A percentile compares a stretch with the other conserved stretches of the same genome.
phyloP scores from a whole-genome alignment of 1,284 basidiomycete species.

The Sporisorium scitamineum region DNA sequence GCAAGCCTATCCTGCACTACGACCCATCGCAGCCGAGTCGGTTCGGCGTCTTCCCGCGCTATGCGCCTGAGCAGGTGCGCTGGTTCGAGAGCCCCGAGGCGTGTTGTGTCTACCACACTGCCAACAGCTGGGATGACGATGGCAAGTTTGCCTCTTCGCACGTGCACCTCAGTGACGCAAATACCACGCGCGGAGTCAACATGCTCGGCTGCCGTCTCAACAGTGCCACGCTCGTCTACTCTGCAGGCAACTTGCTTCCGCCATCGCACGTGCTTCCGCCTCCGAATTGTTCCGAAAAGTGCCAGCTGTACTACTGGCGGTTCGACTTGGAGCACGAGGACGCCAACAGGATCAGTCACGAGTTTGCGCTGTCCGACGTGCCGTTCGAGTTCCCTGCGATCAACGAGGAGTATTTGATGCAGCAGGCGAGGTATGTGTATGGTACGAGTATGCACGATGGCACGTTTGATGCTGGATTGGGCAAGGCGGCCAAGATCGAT shows the following conservation, averaged over 20 bases:
- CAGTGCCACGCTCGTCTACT: slow-evolving; percentile 72
- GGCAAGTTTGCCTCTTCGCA: slow-evolving; percentile 46
- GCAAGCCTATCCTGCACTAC: slow-evolving; percentile 72
- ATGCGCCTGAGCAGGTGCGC: slow-evolving; percentile 64
- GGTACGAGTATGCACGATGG: slow-evolving; percentile 59
- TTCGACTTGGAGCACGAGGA: slow-evolving; percentile 58
- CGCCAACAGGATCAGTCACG: slow-evolving; percentile 64
- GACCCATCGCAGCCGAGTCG: slow-evolving; percentile 70
- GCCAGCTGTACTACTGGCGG: slow-evolving; percentile 72
- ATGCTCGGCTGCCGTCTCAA: slow-evolving; percentile 72
- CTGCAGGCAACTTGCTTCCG: slow-evolving; percentile 70
- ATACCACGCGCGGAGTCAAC: slow-evolving; percentile 50
- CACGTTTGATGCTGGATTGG: slow-evolving; percentile 71
- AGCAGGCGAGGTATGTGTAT: slow-evolving; percentile 70
- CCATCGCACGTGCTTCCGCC: slow-evolving; percentile 65
- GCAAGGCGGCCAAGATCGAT: slow-evolving; percentile 73
- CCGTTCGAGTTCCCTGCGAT: slow-evolving; percentile 73
- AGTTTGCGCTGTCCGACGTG: slow-evolving; percentile 71
- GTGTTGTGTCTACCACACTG: slow-evolving; percentile 73
- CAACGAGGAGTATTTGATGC: slow-evolving; percentile 69
- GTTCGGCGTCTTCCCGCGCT: slow-evolving; percentile 72
- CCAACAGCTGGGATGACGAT: slow-evolving; percentile 71
- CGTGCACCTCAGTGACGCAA: background rate
- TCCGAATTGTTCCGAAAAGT: slow-evolving; percentile 70
- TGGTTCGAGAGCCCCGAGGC: slow-evolving; percentile 71